Evolutionary conservation across 441 rosid genomes (phyloP), one percentile per base, ranked within the genome.

Genomic region (Bruguiera hainesii): DNA sequence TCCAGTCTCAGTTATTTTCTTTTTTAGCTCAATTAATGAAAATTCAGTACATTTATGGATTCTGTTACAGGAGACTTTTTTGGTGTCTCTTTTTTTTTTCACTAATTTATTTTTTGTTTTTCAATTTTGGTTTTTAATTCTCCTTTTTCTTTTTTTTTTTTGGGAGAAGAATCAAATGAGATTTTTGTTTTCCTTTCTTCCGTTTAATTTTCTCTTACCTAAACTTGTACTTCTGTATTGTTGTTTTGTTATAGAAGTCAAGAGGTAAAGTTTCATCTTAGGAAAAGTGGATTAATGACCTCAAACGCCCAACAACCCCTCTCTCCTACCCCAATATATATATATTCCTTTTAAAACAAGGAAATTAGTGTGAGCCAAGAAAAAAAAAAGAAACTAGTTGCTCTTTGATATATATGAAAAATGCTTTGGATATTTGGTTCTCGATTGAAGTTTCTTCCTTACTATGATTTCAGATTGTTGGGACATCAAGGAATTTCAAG

Each of bases 401-500:
- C 46, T 10, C 46, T 1, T 39, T 39, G 46, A 39, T 2, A 39
- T 10, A 31, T 31, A 31, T 42, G 18, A 13, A 42, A 13, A 42
- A 13, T 42, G 48, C 16, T 13, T 11, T 2, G 48, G 48, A 42
- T 13, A 3, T 42, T 13, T 13, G 4, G 16, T 13, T 42, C 18
- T 13, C 15, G 3, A 42, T 42, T 42, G 48, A 42, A 11, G 15
- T 21, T 7, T 53, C 23, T 20, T 4, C 15, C 10, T 23, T 18
- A 42, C 48, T 10, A 26, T 56, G 37, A 19, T 30, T 48, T 69
- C 82, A 92, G 98, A 79, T 92, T n/a, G 83, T 49, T 55, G 97
- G 98, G 63, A 82, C 85, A 13, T 84, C 91, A 5, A 85, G 79
- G 77, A 82, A 75, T 37, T 81, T 76, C 10, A 73, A 64, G 50